Base-by-base conservation (phyloP, 768 basidiomycete species). In the Sistotremastrum niveocremeum region DNA sequence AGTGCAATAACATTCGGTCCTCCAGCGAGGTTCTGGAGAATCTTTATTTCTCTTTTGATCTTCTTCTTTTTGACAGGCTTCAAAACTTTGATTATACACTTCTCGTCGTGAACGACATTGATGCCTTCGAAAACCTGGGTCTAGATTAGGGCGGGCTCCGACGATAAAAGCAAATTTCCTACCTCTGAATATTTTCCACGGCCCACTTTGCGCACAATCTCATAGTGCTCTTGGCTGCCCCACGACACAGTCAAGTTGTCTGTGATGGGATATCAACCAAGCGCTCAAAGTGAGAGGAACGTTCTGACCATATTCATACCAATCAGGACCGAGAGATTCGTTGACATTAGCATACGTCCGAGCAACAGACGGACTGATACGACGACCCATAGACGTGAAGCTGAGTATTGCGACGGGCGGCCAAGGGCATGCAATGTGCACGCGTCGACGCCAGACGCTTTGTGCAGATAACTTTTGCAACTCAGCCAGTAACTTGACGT, bases 51-150 rank as follows among this genome's bases (percentile, higher is more conserved):
- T 52, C 94, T 76, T 69, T 97, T 97, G 66, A 97, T 97, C 69
- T 98, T 98, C 78, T 98, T 98, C 79, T 98, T 97, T 76, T 98
- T 98, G 37, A 98, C 93, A 0, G 94, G 94, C 64, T 98, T 98
- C 54, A 98, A 73, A 33, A 98, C 94, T 64, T 98, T 98, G 69
- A 98, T 91, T 64, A 94, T 94, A 62, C 90, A 93, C 66, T 93
- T 93, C 65, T 87, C 84, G 56, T 89, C 85, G 50, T 81, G 84
- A 44, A 84, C 78, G 50, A 90, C 79, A 61, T 93, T 87, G 57
- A 94, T 78, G 5, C 91, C 91, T 64, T 94, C 90, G 55, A 94
- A 94, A 49, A 89, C 86, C 86, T 88, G 56, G 40, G 30, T 45
- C 48, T 11, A 28, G 11, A 30, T 12, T 42, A 31, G 40, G 42